Conservation (phyloP, 2,329 filamentous ascomycete species). For the Clonostachys rosea region DNA sequence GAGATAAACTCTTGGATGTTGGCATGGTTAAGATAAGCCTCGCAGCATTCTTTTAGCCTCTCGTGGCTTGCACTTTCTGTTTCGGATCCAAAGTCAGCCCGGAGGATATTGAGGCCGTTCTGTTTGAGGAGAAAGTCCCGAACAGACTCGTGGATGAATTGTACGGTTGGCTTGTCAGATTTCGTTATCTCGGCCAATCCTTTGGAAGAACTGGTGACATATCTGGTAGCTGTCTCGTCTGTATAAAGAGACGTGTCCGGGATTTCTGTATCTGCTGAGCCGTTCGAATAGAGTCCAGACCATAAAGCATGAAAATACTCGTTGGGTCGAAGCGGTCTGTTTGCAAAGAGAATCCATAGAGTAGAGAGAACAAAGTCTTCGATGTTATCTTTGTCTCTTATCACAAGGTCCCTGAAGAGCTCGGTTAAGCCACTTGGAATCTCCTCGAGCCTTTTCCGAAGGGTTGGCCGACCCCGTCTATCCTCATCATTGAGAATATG, state of each 20-base stretch:
- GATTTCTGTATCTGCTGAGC: constrained; percentile 4
- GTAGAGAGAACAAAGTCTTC: constrained; percentile 38
- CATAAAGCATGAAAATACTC: constrained; percentile 32
- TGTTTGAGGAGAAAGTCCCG: constrained; percentile 37
- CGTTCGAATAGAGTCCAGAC: neutral
- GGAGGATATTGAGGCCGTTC: constrained; percentile 18
- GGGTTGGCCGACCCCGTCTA: constrained; percentile 12
- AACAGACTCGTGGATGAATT: constrained; percentile 51
- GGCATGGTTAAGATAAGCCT: constrained; percentile 23
- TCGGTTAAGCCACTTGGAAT: constrained; percentile 32
- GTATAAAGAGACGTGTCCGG: constrained; percentile 3
- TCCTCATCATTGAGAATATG: constrained; percentile 28
- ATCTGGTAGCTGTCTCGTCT: constrained; percentile 15
- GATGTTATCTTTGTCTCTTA: constrained; percentile 37
- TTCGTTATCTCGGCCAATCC: constrained; percentile 39
- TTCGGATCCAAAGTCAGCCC: constrained; percentile 18
- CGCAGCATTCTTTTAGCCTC: constrained; percentile 35
- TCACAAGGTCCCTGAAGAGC: constrained; percentile 44
- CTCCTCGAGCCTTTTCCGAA: constrained; percentile 18
- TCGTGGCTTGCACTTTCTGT: constrained; percentile 31
- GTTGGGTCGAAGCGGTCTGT: constrained; percentile 27
- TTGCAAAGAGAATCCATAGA: constrained; percentile 46
- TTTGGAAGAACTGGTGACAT: constrained; percentile 34
- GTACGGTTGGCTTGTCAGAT: constrained; percentile 23
- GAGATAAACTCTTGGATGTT: too few relatives aligned